Evolutionary conservation across 2,329 filamentous ascomycete genomes (phyloP), one percentile per base, ranked within the genome.

Genomic region (Fusarium sp.): DNA sequence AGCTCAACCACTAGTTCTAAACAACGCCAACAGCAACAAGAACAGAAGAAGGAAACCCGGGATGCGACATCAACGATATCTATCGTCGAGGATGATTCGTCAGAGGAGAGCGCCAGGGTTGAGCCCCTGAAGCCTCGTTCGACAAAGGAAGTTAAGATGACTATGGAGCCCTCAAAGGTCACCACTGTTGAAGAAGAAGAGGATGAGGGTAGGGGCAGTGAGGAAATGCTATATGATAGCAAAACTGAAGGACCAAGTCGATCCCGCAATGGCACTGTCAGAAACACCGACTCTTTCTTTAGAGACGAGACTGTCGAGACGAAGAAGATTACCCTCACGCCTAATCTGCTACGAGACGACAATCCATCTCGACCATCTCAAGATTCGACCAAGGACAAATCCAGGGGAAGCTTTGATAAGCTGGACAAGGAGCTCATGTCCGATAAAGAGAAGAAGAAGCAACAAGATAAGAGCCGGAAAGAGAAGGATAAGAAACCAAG

Each of bases 281-380:
- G 95, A 68, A 97, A 97, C 77, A 95, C 93, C 6, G 95, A 98
- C 80, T 97, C 95, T 1, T 97, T 98, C 84, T 97, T 97, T 84
- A 97, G 94, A 79, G 96, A 98, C 75, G 95, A 99, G 75, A 93
- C 89, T 33, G 91, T 93, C 37, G 96, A 98, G 79, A 97, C 96
- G 4, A 94, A 97, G 80, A 98, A 98, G 82, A 98, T 99, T 71
- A 97, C 94, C 1, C 86, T 99, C 44, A 99, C 96, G 5, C 96
- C 96, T 2, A 97, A 97, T 72, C 82, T 99, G 54, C 83, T 98
- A 40, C 90, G 95, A 41, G 95, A 98, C 71, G 94, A 97, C 72
- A 85, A 83, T 69, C 80, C 83, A 40, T 62, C 86, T 79, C 78
- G 84, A 81, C 78, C 95, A 84, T 81, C 80, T 3, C 76, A 75